Evolutionary conservation across 208 protist species (phyloP), one percentile per base, ranked within the genome.

Genomic region (Angomonas ambiguus): DNA sequence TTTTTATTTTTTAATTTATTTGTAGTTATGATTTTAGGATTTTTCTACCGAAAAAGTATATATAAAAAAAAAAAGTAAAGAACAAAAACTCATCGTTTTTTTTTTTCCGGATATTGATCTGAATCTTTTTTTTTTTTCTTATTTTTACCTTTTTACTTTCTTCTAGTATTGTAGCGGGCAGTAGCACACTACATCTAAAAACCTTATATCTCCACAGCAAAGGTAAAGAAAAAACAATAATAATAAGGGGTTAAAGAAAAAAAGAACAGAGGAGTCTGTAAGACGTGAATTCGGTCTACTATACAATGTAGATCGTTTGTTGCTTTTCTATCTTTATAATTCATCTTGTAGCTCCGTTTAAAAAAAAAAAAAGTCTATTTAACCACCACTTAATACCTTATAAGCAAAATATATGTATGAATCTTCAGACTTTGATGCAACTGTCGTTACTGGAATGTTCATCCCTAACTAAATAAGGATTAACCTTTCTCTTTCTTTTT

Each of bases 1-100:
- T 25, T 72, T 65, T 67, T 32, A 49, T 68, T 63, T 24, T 35
- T 18, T 48, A 25, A 1, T 69, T 58, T 25, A 31, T 27, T 51
- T 65, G 57, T 27, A 51, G 24, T 68, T 69, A 74, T 49, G 61
- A 33, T 35, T 60, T 71, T 38, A 65, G 25, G 62, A 62, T 67
- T 69, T 67, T 38, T 56, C 4, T 45, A 25, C 59, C 34, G 67
- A 41, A 73, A 53, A 66, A 34, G 49, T 58, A 58, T 66, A n/a
- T n/a, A 68, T 69, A 66, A 69, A 71, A 41, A 13, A 13, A 41
- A 41, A 18, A 41, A 41, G 13, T 5, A 41, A 5, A 41, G 13
- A 41, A 41, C 5, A 41, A 41, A 41, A 53, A 53, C 24, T 3
- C 3, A 8, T 22, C 45, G 24, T 20, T 22, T 53, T 22, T n/a